phyloP scores from a whole-genome alignment of 1,139 yeast genomes.

The Lodderomyces elongisporus region DNA sequence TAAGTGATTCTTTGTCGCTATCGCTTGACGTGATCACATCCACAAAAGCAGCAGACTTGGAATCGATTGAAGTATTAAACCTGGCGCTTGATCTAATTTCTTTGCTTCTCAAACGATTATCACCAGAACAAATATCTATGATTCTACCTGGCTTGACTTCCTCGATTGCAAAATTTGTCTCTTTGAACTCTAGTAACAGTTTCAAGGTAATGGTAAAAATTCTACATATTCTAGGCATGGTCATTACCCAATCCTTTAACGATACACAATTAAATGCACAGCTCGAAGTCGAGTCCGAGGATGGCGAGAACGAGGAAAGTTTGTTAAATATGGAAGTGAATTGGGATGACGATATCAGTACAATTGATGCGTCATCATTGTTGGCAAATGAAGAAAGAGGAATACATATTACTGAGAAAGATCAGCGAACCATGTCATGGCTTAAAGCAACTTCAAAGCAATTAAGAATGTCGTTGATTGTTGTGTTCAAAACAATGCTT shows the following conservation, averaged over 20 bases:
- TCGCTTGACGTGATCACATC: slow-evolving; percentile 17
- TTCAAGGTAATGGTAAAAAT: slow-evolving; percentile 19
- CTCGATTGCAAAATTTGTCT: slow-evolving; percentile 25
- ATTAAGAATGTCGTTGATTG: slow-evolving; percentile 42
- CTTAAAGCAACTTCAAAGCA: slow-evolving; percentile 59
- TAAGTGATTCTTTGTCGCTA: slow-evolving; percentile 26
- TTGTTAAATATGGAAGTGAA: background rate
- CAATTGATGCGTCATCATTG: slow-evolving; percentile 6
- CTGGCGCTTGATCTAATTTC: slow-evolving; percentile 7
- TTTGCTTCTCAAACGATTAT: slow-evolving; percentile 12
- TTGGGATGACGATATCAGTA: slow-evolving; percentile 16
- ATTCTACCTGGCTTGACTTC: slow-evolving; percentile 41
- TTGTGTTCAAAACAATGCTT: slow-evolving; percentile 25
- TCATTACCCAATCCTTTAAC: slow-evolving; percentile 25
- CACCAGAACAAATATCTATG: slow-evolving; percentile 29
- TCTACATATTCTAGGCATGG: slow-evolving; percentile 18
- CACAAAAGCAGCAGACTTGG: slow-evolving; percentile 9
- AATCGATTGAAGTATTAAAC: slow-evolving; percentile 5
- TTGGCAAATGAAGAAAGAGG: slow-evolving; percentile 8
- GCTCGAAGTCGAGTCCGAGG: slow-evolving; percentile 7
- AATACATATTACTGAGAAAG: slow-evolving; percentile 8
- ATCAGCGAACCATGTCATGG: slow-evolving; percentile 55
- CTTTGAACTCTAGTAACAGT: slow-evolving; percentile 22
- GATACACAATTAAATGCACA: slow-evolving; percentile 22
- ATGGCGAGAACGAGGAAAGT: slow-evolving; percentile 8